Evolutionary conservation across 768 basidiomycete species (phyloP), one percentile per base, ranked within the genome.

Genomic region (Auriscalpium orientale): DNA sequence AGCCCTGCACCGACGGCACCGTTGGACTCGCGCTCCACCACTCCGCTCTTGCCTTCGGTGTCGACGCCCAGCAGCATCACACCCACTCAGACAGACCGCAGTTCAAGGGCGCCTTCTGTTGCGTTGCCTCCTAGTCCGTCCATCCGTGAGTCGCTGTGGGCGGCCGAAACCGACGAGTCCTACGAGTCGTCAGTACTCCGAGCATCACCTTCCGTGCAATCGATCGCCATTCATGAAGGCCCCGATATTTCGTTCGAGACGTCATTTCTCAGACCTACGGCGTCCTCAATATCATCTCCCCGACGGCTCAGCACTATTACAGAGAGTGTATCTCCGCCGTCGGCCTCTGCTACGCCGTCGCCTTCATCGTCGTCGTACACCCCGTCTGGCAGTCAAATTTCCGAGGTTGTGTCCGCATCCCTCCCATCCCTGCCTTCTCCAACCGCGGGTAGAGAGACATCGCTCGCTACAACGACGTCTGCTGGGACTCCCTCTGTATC

Each of bases 141-240:
- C 43, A 58, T 78, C 56, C 67, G 71, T 48, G 70, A 71, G 55
- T 74, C 77, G 46, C 62, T 73, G 22, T 91, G 87, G 85, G 82
- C 78, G 2, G 67, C 76, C 3, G 83, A 83, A 62, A 85, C 83
- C 0, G 82, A 88, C 53, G 65, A 75, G 10, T 85, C 89, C 0
- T 91, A 86, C 58, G 89, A 91, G 20, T 90, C 90, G 0, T 87
- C 87, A 1, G 71, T 87, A n/a, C 72, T 92, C 21, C 74, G 72
- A 6, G 83, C 89, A 1, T 89, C 90, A 2, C 87, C 85, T 16
- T 84, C 85, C 20, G 72, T 80, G 4, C 76, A 71, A 47, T 75
- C 76, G 6, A 59, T 71, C 6, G 71, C 72, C 0, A 66, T 89
- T 46, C 81, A 78, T 1, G 88, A 91, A 46, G 79, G 76, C 4